Base-by-base conservation (phyloP, 306 rosid species). In the Mimosa bimucronata region DNA sequence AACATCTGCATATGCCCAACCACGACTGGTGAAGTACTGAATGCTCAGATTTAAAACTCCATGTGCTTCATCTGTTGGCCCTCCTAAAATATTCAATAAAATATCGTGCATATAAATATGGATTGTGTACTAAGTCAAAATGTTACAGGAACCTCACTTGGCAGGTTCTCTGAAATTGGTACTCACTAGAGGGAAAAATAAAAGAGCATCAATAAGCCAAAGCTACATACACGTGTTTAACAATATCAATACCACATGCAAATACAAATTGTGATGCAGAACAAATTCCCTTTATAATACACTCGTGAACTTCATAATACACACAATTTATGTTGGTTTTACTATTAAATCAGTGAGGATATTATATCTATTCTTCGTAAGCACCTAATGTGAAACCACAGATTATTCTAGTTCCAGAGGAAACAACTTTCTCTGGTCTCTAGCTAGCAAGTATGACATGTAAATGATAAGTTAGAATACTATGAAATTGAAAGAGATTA, bases 21-120 rank as follows among this genome's bases (percentile, higher is more conserved):
- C 97, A 38, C 97, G 88, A 84, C 98, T 95, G 44, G 99, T 95
- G 97, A 90, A 95, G 80, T 88, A 95, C 79, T 93, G 98, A 84
- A 95, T 73, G 78, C 83, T 88, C 78, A 92, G 85, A 88, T 87
- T 83, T 88, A 93, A 87, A 52, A 61, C 64, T 83, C 93, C 98
- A 75, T 38, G 97, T 41, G 97, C 31, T 90, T 95, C 97, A 76
- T 72, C 38, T 6, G 97, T 93, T 52, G 99, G 99, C n/a, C 99
- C 98, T 87, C 98, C 99, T 93, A 96, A 81, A 89, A 87, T 31
- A 69, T 79, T 80, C 60, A 73, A 53, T n/a, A 1, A n/a, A 64
- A 77, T 31, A 55, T 52, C 14, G 19, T 29, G 74, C 19, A 61
- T 45, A n/a, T 19, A 48, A 48, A 53, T 60, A 53, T 14, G 44